Conservation (phyloP, 78 protist genomes). For the Polysphondylium violaceum region DNA sequence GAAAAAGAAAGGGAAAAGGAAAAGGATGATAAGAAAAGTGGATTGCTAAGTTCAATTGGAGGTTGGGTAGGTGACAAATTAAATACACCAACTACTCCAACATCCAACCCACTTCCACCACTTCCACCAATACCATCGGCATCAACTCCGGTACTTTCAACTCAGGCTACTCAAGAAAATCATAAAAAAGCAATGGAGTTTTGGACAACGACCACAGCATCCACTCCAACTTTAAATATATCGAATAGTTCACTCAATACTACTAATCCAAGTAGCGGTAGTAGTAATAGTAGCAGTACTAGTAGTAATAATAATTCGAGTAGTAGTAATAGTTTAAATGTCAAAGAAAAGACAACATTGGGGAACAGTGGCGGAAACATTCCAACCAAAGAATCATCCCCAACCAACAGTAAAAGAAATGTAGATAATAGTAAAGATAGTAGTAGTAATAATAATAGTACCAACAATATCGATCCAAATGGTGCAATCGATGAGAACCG, state of each 20-base stretch:
- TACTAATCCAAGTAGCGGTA: not conserved
- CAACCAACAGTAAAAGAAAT: slow-evolving; percentile 4
- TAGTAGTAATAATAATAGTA: not conserved
- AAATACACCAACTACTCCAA: not conserved
- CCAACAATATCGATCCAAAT: not conserved
- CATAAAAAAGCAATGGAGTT: slow-evolving; percentile 69
- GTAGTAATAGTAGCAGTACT: not conserved
- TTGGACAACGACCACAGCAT: slow-evolving; percentile 21
- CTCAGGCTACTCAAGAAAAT: slow-evolving; percentile 20
- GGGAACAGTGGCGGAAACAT: slow-evolving; percentile 4
- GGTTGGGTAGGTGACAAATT: not conserved
- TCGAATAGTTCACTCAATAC: not conserved
- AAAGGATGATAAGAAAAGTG: not conserved
- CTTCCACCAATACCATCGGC: not conserved
- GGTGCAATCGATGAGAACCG: slow-evolving; percentile 1
- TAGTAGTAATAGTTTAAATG: not conserved
- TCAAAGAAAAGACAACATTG: slow-evolving; percentile 16
- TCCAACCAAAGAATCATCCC: not conserved
- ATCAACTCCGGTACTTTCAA: not conserved
- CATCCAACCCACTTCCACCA: not conserved
- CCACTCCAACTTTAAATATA: not conserved
- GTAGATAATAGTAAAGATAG: not conserved
- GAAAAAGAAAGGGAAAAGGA: not conserved
- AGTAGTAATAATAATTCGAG: not conserved
- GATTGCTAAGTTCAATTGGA: not conserved